These are phyloP conservation scores for Penicillium occitanis DNA, from an alignment of 2,329 filamentous ascomycete genomes.

Conservation along the genomic window DNA sequence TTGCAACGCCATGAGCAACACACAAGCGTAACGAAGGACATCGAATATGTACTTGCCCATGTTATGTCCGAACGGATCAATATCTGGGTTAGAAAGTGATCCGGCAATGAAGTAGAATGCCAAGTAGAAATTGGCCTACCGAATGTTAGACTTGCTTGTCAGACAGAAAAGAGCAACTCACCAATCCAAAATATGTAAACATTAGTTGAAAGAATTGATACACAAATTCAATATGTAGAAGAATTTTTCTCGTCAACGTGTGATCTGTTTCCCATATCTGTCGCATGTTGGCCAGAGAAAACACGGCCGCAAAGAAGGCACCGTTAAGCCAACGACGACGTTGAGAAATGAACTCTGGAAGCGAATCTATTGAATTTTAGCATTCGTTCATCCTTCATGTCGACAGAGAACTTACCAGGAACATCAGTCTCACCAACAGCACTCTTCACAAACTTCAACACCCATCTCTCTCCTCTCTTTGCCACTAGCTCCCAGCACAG, in stretches of 20 bases:
- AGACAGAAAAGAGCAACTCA: constrained; percentile 28
- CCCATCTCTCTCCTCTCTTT: constrained; percentile 92
- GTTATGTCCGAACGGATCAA: constrained; percentile 90
- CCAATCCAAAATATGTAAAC: constrained; percentile 95
- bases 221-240: constrained; percentile 91
- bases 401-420: constrained; percentile 60
- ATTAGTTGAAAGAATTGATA: constrained; percentile 91
- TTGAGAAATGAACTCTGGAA: constrained; percentile 96
- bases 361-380: constrained; percentile 61
- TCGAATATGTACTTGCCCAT: constrained; percentile 84
- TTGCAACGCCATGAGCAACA: constrained; percentile 87
- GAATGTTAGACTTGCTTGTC: constrained; percentile 22
- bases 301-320: constrained; percentile 97
- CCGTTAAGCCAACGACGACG: constrained; percentile 96
- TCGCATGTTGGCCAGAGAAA: constrained; percentile 90
- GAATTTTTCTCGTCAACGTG: constrained; percentile 79
- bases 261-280: constrained; percentile 95
- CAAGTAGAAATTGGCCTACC: constrained; percentile 88
- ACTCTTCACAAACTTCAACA: constrained; percentile 95
- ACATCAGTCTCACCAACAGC: constrained; percentile 98
- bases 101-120: constrained; percentile 98
- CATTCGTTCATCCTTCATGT: constrained; percentile 35
- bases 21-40: constrained; percentile 78
- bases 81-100: constrained; percentile 71
- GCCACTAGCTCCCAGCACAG: constrained; percentile 97